Base-by-base conservation (phyloP, 176 grass and related monocot genomes). In the Oropetium thomaeum region DNA sequence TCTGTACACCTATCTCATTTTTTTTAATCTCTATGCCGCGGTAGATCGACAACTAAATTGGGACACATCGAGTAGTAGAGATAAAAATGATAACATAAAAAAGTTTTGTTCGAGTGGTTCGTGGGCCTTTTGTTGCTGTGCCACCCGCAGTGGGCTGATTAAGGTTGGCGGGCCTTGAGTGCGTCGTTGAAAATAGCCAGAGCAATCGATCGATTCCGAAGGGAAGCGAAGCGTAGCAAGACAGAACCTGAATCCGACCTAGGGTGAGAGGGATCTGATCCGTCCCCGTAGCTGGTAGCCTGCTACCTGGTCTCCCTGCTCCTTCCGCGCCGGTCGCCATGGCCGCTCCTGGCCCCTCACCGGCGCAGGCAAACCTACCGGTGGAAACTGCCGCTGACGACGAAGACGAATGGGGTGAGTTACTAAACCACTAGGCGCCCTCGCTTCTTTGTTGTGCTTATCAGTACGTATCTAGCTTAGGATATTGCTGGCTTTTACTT, bases 351-450 rank as follows among this genome's bases (percentile, higher is more conserved):
- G 45, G 15, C 52, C 51, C 62, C 6, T 39, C 30, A 49, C 39
- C 52, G 39, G 62, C 8, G 30, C 40, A 69, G 32, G 39, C 62
- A 13, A 23, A 12, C 51, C 39, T 40, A 12, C 49, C 39, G 3
- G 40, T 27, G 14, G 45, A 65, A 53, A 3, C 62, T 26, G 60
- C 35, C 59, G 54, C 8, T 44, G 76, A 22, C 35, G 78, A 62
- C 14, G 71, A 76, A 4, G 71, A 68, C 39, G 71, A 83, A 40
- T 83, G 81, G 71, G 81, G 81, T 83, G 65, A 76, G 28, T 58
- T 55, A 32, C 45, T 52, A 33, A 59, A 12, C 17, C 25, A 44
- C 26, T 62, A 31, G 1, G 28, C 28, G 27, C 13, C 2, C 13
- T 47, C 16, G 28, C 38, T 22, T 51, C 41, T 62, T 62, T 62